Base-by-base conservation (phyloP, 2,329 filamentous ascomycete genomes). In the Claviceps maximensis region DNA sequence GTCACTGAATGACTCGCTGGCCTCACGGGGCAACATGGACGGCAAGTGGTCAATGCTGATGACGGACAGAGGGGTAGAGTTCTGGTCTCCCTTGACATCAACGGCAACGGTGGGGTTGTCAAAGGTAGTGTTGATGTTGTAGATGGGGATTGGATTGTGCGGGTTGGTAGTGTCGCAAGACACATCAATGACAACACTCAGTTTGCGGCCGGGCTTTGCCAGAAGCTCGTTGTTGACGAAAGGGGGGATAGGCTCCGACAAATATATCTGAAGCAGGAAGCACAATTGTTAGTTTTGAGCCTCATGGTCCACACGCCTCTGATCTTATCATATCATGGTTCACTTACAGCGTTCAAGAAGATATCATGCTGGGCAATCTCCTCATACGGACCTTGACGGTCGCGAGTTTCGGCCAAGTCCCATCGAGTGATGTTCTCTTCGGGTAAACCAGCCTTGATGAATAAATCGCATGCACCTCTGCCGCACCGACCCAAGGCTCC, bases 11-110 rank as follows among this genome's bases (percentile, higher is more conserved):
- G 50, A 49, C 21, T 96, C 89, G 45, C 83, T 89, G 27, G 89
- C 84, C 72, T 96, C 91, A 51, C 91, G 78, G 1, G 91, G 87
- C 40, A 97, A 75, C 59, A 96, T 78, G 51, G 82, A 86, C 4
- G 89, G 88, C 51, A 94, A 76, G 65, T 94, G 88, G 68, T 94
- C 87, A 63, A 94, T 93, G 66, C 82, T 86, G 69, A 96, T 95
- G 60, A 96, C 87, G 48, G 79, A 83, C 21, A 51, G 23, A 21
- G 50, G 50, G 53, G 95, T 71, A 8, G 47, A 40, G 79, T 77
- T 0, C 81, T 78, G 51, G 52, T 73, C 65, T 69, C 75, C 62
- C 72, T 79, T 58, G 76, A 81, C 68, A 36, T 80, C 73, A 25
- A 93, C 86, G 1, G 83, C 78, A 0, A 95, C 83, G 1, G 89